Percentiles rank a stretch among this genome's conserved stretches.
These are phyloP conservation scores for Colletotrichum sp. DNA, from an alignment of 2,329 filamentous ascomycete species.

Conservation along the genomic window DNA sequence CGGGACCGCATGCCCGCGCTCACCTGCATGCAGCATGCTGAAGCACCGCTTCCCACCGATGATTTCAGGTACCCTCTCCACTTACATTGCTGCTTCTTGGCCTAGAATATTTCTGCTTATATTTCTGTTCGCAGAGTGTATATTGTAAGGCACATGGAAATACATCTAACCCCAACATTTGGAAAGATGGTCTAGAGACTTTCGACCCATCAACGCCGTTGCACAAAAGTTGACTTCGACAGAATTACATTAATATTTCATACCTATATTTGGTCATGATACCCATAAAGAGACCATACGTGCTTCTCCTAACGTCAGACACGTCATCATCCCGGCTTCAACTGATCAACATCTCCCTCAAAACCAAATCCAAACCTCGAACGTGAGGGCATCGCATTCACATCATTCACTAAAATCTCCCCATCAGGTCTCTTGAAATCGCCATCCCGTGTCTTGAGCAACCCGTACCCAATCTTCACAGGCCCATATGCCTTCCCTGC, in stretches of 20 bases:
- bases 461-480: background rate
- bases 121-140: rapidly evolving
- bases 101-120: background rate
- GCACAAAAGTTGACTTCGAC: background rate
- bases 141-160: background rate
- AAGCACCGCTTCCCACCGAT: background rate
- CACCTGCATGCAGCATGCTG: background rate
- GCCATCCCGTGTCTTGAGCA: background rate
- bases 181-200: background rate
- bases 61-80: background rate
- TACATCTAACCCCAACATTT: rapidly evolving
- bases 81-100: background rate
- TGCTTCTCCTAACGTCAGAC: rapidly evolving
- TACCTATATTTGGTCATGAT: background rate
- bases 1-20: background rate
- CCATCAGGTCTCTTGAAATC: background rate
- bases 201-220: rapidly evolving
- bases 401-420: background rate
- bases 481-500: background rate
- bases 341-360: background rate
- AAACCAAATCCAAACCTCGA: slow-evolving; percentile 28
- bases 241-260: background rate
- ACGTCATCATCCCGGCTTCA: background rate
- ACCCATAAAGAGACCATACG: rapidly evolving
- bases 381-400: background rate